phyloP scores from a whole-genome alignment of 2,329 filamentous ascomycete genomes.

The Alternaria atra region DNA sequence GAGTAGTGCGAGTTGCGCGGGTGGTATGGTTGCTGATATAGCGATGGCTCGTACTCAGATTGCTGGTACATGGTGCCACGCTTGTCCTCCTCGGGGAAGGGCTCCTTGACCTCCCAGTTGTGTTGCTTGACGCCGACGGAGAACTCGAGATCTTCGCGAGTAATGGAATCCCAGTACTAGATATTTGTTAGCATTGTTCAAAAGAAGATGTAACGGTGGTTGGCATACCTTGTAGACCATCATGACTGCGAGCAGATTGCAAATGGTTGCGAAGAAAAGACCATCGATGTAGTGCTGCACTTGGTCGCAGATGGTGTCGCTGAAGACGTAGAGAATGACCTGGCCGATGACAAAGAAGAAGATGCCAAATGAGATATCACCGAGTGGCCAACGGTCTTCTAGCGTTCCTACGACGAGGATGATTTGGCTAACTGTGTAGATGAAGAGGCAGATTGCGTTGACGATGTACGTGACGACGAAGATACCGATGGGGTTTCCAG shows the following conservation, averaged over 20 bases:
- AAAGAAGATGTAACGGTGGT: background rate
- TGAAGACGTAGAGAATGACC: conserved; percentile 91
- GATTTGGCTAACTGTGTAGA: conserved; percentile 89
- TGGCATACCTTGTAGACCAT: conserved; percentile 95
- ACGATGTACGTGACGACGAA: conserved; percentile 93
- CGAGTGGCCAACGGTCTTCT: conserved; percentile 93
- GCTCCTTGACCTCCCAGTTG: conserved; percentile 98
- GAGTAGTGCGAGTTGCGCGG: conserved; percentile 49
- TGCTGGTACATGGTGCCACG: conserved; percentile 78
- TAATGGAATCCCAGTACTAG: conserved; percentile 99
- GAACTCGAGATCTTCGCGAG: conserved; percentile 97
- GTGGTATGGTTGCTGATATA: conserved; percentile 51
- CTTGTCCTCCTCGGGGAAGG: conserved; percentile 78
- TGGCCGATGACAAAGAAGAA: conserved; percentile 94
- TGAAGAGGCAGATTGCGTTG: conserved; percentile 83
- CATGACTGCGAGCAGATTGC: conserved; percentile 95
- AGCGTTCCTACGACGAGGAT: conserved; percentile 88
- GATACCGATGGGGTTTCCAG: conserved; percentile 85
- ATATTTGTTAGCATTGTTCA: conserved; percentile 24
- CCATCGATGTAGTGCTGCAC: conserved; percentile 94
- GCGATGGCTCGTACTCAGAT: conserved; percentile 64
- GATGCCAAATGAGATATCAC: conserved; percentile 87
- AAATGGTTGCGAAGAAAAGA: conserved; percentile 90
- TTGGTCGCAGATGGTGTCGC: conserved; percentile 80
- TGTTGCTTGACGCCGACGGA: conserved; percentile 94